Conservation (phyloP, 371 early-diverging fungal species). For the Parasitella parasitica region DNA sequence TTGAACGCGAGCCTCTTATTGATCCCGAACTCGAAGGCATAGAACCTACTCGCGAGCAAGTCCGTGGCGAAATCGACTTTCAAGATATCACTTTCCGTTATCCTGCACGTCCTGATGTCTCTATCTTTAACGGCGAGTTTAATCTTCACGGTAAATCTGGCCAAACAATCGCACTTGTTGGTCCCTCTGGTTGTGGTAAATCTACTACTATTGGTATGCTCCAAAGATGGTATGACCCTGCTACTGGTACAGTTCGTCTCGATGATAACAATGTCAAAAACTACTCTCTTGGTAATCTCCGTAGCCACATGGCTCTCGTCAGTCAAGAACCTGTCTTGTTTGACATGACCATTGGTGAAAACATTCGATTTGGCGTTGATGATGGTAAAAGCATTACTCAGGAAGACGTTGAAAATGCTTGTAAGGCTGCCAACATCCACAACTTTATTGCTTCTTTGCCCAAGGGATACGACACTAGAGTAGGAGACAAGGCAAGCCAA, state of each 20-base stretch:
- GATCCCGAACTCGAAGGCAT: conserved; percentile 67
- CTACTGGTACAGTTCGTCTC: conserved; percentile 57
- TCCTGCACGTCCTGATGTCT: conserved; percentile 78
- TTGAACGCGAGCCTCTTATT: conserved; percentile 74
- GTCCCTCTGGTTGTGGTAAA: conserved; percentile 88
- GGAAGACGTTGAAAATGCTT: conserved; percentile 63
- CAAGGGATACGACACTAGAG: conserved; percentile 77
- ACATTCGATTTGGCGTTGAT: conserved; percentile 70
- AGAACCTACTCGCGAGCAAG: conserved; percentile 30
- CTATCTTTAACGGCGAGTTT: conserved; percentile 75
- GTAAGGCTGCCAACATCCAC: conserved; percentile 75
- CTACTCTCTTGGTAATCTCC: conserved; percentile 61
- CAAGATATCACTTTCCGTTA: conserved; percentile 75
- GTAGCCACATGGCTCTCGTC: conserved; percentile 78
- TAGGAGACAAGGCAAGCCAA: conserved; percentile 75
- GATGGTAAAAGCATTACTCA: conserved; percentile 45
- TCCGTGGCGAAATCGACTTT: conserved; percentile 59
- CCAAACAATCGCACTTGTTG: conserved; percentile 86
- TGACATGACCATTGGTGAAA: conserved; percentile 77
- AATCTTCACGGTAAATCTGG: conserved; percentile 72
- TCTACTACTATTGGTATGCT: conserved; percentile 81
- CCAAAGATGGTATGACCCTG: conserved; percentile 85
- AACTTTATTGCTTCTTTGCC: conserved; percentile 70
- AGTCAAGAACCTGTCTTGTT: conserved; percentile 89
- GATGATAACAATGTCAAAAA: conserved; percentile 69